Base-by-base conservation (phyloP, 2,329 filamentous ascomycete species). In the Drechslerella dactyloides region DNA sequence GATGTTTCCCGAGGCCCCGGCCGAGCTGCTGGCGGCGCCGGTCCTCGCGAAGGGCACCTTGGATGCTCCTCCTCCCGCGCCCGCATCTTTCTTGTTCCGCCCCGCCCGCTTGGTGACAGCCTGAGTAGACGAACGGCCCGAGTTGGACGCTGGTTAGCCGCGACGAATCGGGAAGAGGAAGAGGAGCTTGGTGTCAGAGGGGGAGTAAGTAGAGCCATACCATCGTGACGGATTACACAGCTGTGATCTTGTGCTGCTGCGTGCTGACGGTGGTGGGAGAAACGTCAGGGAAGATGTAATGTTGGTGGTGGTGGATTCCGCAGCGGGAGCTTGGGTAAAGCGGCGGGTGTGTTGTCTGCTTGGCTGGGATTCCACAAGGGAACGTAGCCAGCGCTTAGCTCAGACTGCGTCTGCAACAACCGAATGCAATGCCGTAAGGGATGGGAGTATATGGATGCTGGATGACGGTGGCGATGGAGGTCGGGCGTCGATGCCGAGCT, bases 1-100 rank as follows among this genome's bases (percentile, higher is more conserved):
- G 76, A 96, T 91, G 81, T 90, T 91, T 74, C 87, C 82, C 76
- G 84, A 83, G 69, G 83, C 83, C 50, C 80, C 81, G 50, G 80
- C 79, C 75, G 81, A 81, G 74, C 81, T 82, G 77, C 77, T 80
- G 77, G 75, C 81, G 78, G 69, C 76, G 74, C 54, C 54, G n/a
- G n/a, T n/a, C 53, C 59, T 69, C 46, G 53, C 44, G 46, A 70
- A 70, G 53, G 66, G 66, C 10, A 70, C 68, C 79, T 78, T 81
- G 79, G 55, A 79, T 77, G 74, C 79, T 79, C 35, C 46, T 21
- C 53, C 69, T 17, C 64, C 66, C 53, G 55, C 58, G 55, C 79
- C 80, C 24, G 80, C 81, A 76, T 84, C 83, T 78, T 84, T 85
- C 70, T 77, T 77, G 48, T 84, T 85, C 78, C 84, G 83, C 76